phyloP scores from a whole-genome alignment of 2,329 filamentous ascomycete species.

The Ceratocystis albifundus region DNA sequence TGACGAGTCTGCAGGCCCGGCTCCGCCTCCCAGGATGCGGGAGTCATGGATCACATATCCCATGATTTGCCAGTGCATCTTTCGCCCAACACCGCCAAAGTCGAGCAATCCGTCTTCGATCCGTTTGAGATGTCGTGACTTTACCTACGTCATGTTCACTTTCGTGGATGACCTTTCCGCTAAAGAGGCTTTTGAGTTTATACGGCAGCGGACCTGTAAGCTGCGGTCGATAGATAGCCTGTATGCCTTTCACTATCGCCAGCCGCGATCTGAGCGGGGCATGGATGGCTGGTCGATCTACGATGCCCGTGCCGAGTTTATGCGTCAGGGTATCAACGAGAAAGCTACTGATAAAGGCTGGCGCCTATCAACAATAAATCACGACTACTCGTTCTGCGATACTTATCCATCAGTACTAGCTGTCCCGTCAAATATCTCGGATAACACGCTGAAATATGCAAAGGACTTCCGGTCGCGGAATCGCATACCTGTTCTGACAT shows the following conservation, averaged over 20 bases:
- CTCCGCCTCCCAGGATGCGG: constrained; percentile 32
- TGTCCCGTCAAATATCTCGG: constrained; percentile 83
- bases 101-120: constrained; percentile 68
- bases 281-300: constrained; percentile 77
- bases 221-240: constrained; percentile 75
- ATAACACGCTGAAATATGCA: constrained; percentile 91
- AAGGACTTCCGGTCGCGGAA: constrained; percentile 77
- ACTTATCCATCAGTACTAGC: constrained; percentile 81
- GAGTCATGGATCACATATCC: constrained; percentile 93
- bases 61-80: constrained; percentile 70
- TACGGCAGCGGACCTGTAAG: constrained; percentile 69
- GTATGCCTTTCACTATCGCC: constrained; percentile 78
- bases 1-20: constrained; percentile 23
- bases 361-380: constrained; percentile 83
- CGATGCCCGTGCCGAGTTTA: constrained; percentile 73
- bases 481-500: constrained; percentile 79
- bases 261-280: constrained; percentile 58
- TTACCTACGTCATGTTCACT: constrained; percentile 85
- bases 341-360: constrained; percentile 70
- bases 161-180: constrained; percentile 64
- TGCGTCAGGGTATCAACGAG: constrained; percentile 72
- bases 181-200: constrained; percentile 76
- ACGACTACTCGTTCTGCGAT: constrained; percentile 78
- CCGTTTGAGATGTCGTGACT: constrained; percentile 81
- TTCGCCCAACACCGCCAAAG: constrained; percentile 58